Conservation (phyloP, 345 rosid genomes). For the Populus ilicifolia region DNA sequence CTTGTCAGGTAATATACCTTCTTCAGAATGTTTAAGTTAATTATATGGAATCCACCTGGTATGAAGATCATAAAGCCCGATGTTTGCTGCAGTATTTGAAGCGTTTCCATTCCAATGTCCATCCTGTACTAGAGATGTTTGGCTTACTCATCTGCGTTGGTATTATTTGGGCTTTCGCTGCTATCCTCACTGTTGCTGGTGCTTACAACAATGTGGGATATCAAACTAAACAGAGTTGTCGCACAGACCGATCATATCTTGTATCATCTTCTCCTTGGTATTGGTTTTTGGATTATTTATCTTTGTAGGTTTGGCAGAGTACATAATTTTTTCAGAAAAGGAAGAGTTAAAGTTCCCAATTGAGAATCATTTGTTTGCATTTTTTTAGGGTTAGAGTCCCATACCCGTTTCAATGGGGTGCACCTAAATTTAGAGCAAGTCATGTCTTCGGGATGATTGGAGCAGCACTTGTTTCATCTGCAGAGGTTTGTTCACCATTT, state of each 20-base stretch:
- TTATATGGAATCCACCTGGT: background rate
- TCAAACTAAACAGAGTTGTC: slow-evolving; percentile 69
- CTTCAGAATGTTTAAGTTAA: slow-evolving; percentile 1
- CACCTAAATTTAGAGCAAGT: slow-evolving; percentile 90
- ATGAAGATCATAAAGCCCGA: slow-evolving; percentile 1
- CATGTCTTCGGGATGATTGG: slow-evolving; percentile 97
- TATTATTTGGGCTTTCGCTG: slow-evolving; percentile 88
- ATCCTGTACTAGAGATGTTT: slow-evolving; percentile 65
- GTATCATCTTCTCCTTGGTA: slow-evolving; percentile 90
- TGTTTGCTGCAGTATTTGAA: slow-evolving; percentile 59
- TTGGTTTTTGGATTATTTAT: background rate
- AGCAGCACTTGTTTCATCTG: slow-evolving; percentile 83
- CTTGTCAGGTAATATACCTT: slow-evolving; percentile 51
- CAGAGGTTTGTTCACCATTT: slow-evolving; percentile 53
- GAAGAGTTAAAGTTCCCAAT: background rate
- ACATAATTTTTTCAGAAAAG: background rate
- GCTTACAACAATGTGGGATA: slow-evolving; percentile 73
- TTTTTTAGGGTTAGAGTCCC: slow-evolving; percentile 75
- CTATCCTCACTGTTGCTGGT: slow-evolving; percentile 83
- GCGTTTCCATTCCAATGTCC: slow-evolving; percentile 26
- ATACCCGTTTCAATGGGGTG: slow-evolving; percentile 96
- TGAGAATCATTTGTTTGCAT: background rate
- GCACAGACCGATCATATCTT: slow-evolving; percentile 66
- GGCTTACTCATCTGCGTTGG: slow-evolving; percentile 76
- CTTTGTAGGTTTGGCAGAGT: slow-evolving; percentile 1